Evolutionary conservation across 495 filamentous ascomycete genomes (phyloP).

Genomic region (Xylaria grammica): DNA sequence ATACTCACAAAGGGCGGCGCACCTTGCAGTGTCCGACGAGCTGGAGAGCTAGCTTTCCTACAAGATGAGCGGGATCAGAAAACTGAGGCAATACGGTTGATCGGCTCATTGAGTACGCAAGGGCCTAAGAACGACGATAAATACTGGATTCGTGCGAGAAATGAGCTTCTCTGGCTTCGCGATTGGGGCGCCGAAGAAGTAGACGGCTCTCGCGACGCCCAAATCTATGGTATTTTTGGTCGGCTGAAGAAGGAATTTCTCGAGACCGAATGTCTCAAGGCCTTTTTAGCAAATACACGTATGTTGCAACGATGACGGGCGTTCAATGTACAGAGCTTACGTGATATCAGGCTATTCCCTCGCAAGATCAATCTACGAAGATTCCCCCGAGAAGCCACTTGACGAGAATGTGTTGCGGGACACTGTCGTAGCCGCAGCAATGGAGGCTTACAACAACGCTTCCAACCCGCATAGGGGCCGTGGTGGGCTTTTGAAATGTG

Average conservation of each 20-base stretch:
- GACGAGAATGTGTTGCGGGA: constrained; percentile 60
- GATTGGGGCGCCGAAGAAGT: constrained; percentile 69
- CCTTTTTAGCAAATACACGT: constrained; percentile 72
- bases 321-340: constrained; percentile 27
- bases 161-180: constrained; percentile 79
- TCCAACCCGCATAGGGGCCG: constrained; percentile 85
- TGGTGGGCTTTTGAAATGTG: constrained; percentile 82
- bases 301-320: constrained; percentile 24
- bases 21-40: constrained; percentile 62
- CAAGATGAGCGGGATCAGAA: constrained; percentile 69
- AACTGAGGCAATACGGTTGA: constrained; percentile 64
- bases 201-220: constrained; percentile 26
- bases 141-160: constrained; percentile 69
- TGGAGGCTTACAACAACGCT: constrained; percentile 84
- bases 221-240: constrained; percentile 70
- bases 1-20: constrained; percentile 66
- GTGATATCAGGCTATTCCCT: constrained; percentile 65
- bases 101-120: constrained; percentile 58
- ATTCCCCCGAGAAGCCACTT: constrained; percentile 56
- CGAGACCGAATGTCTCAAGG: constrained; percentile 77
- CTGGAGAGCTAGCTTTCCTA: constrained; percentile 63
- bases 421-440: constrained; percentile 69
- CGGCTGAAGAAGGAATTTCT: constrained; percentile 65
- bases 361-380: constrained; percentile 72
- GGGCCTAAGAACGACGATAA: constrained; percentile 63